Evolutionary conservation across 1,139 yeast species (phyloP).

Genomic region (Geotrichum europaeum): DNA sequence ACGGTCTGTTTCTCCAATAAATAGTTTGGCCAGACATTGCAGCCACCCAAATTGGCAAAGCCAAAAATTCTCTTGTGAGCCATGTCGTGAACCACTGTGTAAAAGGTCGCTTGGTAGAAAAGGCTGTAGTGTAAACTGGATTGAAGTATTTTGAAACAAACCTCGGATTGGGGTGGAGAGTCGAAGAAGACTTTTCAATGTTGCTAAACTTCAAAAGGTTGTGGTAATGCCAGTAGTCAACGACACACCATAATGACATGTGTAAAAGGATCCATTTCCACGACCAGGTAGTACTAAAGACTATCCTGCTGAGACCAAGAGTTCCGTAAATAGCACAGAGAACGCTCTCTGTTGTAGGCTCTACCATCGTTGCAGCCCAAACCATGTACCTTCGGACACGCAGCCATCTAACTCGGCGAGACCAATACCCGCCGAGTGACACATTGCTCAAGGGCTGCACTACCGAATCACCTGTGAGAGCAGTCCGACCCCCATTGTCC

Average conservation of each 20-base stretch:
- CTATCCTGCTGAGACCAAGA: constrained; percentile 48
- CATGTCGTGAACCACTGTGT: constrained; percentile 47
- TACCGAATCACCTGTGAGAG: constrained; percentile 71
- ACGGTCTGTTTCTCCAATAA: constrained; percentile 79
- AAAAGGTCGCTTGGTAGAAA: constrained; percentile 11
- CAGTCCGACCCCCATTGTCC: constrained; percentile 50
- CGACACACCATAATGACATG: constrained; percentile 53
- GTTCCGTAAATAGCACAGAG: constrained; percentile 61
- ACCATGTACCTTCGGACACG: constrained; percentile 88
- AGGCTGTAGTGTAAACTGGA: constrained; percentile 17
- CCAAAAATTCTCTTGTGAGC: constrained; percentile 63
- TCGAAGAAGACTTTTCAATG: constrained; percentile 14
- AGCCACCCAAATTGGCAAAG: constrained; percentile 75
- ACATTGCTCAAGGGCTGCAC: constrained; percentile 65
- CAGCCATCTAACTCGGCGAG: constrained; percentile 74
- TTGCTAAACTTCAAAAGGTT: constrained; percentile 38
- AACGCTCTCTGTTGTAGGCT: constrained; percentile 78
- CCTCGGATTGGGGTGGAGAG: constrained; percentile 25
- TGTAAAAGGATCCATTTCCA: constrained; percentile 45
- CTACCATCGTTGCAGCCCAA: constrained; percentile 71
- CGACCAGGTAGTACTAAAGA: constrained; percentile 23
- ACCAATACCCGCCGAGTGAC: constrained; percentile 47
- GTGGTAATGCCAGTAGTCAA: constrained; percentile 58
- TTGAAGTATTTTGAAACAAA: constrained; percentile 29
- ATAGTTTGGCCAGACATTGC: constrained; percentile 77